A percentile compares a stretch with the other conserved stretches of the same genome.
These are phyloP conservation scores for Penicillium sp. DNA, from an alignment of 2,329 filamentous ascomycete genomes.

Conservation along the genomic window DNA sequence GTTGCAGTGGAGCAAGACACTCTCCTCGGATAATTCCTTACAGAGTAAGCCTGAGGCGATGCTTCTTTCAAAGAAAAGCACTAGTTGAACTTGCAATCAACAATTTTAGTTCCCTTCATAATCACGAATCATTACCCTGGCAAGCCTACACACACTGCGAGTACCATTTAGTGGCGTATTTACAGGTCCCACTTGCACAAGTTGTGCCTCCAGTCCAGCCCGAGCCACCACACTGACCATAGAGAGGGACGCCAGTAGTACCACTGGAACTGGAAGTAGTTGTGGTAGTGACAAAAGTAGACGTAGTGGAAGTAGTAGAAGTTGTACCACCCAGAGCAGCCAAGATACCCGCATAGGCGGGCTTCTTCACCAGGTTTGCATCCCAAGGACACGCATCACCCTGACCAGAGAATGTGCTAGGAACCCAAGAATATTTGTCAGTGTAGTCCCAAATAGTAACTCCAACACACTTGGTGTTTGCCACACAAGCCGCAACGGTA, in stretches of 20 bases:
- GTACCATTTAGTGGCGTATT: slow-evolving; percentile 29
- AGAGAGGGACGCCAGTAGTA: slow-evolving; percentile 22
- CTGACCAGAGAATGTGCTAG: slow-evolving; percentile 42
- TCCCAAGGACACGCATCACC: slow-evolving; percentile 51
- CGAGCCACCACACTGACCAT: slow-evolving; percentile 31
- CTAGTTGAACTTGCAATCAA: background rate
- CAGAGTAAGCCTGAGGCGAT: background rate
- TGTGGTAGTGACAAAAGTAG: slow-evolving; percentile 16
- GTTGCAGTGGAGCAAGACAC: background rate
- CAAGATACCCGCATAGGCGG: slow-evolving; percentile 43
- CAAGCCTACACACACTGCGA: slow-evolving; percentile 30
- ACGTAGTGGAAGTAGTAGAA: slow-evolving; percentile 13
- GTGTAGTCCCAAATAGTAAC: slow-evolving; percentile 46
- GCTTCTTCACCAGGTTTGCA: slow-evolving; percentile 49
- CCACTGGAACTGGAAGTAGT: slow-evolving; percentile 14
- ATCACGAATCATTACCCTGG: background rate
- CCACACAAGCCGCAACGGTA: slow-evolving; percentile 33
- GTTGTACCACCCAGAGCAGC: slow-evolving; percentile 24
- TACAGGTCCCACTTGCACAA: slow-evolving; percentile 32
- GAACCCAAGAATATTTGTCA: slow-evolving; percentile 50
- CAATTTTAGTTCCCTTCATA: background rate
- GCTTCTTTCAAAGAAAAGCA: background rate
- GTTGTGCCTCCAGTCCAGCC: slow-evolving; percentile 30
- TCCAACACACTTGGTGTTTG: slow-evolving; percentile 34
- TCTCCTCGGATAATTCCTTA: background rate